Evolutionary conservation across 192 early-diverging fungal genomes (phyloP).

Genomic region (Paraglomus brasilianum): DNA sequence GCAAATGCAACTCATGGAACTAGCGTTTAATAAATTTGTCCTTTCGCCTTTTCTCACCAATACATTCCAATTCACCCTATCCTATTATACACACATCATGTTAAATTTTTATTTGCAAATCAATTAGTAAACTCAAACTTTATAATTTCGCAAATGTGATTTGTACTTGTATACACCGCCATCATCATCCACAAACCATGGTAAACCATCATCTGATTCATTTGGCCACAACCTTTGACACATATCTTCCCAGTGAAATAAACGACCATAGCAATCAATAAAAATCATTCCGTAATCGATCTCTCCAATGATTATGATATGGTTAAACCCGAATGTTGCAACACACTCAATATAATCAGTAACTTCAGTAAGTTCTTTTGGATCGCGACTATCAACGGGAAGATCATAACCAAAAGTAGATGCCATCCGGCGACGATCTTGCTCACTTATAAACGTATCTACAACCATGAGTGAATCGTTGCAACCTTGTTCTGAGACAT

Average conservation of each 20-base stretch:
- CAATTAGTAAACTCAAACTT: too few species aligned
- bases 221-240: not conserved
- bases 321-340: slow-evolving; percentile 14
- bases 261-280: slow-evolving; percentile 22
- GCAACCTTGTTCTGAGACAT: not conserved
- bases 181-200: slow-evolving; percentile 19
- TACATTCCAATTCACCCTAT: too few species aligned
- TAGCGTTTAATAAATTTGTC: too few species aligned
- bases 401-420: slow-evolving; percentile 10
- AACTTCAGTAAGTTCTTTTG: slow-evolving; percentile 16
- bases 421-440: not conserved
- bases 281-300: slow-evolving; percentile 14
- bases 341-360: slow-evolving; percentile 7
- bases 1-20: too few species aligned
- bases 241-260: slow-evolving; percentile 2
- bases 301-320: slow-evolving; percentile 25
- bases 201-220: not conserved
- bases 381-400: not conserved
- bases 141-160: too few species aligned
- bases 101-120: too few species aligned
- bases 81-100: too few species aligned
- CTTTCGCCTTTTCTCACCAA: too few species aligned
- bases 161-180: slow-evolving; percentile 17
- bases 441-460: slow-evolving; percentile 12
- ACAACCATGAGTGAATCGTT: slow-evolving; percentile 15